Percentiles rank a stretch among this genome's conserved stretches.
phyloP scores from a whole-genome alignment of 345 rosid genomes.

The Arabidopsis suecica region DNA sequence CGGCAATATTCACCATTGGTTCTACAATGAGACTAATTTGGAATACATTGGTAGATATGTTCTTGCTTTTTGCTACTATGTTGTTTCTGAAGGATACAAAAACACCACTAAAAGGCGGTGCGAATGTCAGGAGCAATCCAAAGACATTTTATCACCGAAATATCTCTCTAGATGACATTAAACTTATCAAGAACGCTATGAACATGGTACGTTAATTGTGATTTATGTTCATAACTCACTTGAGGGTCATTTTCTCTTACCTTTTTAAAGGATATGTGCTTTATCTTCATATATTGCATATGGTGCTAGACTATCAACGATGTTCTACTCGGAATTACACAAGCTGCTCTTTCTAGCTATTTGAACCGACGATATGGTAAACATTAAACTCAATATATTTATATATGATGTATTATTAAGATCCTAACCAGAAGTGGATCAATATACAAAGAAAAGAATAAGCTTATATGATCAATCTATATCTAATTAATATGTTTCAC shows the following conservation, averaged over 20 bases:
- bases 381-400: no score
- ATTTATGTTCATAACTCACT: neutral
- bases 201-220: constrained; percentile 19
- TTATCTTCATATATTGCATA: neutral
- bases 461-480: no score
- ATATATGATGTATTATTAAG: no score
- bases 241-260: neutral
- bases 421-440: no score
- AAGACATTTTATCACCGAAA: constrained; percentile 49
- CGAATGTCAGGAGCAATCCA: neutral
- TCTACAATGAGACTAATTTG: constrained; percentile 41
- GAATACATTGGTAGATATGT: constrained; percentile 58
- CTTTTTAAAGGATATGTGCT: neutral
- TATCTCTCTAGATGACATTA: constrained; percentile 56
- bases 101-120: constrained; percentile 53
- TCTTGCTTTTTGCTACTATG: constrained; percentile 44
- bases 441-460: no score
- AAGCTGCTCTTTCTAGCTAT: constrained; percentile 62
- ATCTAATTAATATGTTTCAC: no score
- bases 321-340: constrained; percentile 61
- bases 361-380: constrained; percentile 32
- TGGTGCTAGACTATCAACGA: constrained; percentile 62
- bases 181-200: constrained; percentile 8
- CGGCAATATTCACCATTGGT: constrained; percentile 49
- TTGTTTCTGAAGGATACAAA: constrained; percentile 51